Conservation (phyloP, 164 flowering plant species). For the Sedum album region DNA sequence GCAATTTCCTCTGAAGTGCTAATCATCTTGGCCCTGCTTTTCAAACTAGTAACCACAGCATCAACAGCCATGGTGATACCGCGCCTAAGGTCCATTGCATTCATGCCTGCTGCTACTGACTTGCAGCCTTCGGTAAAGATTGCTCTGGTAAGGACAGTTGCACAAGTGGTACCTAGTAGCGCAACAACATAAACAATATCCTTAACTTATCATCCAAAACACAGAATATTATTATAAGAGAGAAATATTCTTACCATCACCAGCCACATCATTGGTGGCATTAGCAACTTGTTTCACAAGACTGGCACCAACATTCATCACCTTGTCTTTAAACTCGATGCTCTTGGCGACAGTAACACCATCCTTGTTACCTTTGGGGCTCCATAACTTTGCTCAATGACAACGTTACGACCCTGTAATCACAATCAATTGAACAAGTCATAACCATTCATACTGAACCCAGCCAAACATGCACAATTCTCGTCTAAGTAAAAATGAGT, state of each 20-base stretch:
- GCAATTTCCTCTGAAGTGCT: conserved; percentile 98
- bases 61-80: conserved; percentile 95
- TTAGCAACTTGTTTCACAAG: conserved; percentile 27
- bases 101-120: conserved; percentile 97
- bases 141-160: conserved; percentile 86
- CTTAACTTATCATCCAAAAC: neutral
- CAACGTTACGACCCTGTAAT: conserved; percentile 8
- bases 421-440: neutral
- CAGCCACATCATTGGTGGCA: conserved; percentile 20
- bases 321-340: conserved; percentile 23
- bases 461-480: neutral
- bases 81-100: conserved; percentile 95
- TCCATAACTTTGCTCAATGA: conserved; percentile 20
- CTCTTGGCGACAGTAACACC: conserved; percentile 28
- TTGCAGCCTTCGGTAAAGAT: conserved; percentile 93
- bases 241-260: conserved; percentile 13
- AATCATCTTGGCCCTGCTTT: conserved; percentile 81
- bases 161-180: conserved; percentile 87
- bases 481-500: too few species aligned
- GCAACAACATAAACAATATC: neutral
- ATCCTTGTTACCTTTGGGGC: conserved; percentile 27
- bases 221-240: neutral
- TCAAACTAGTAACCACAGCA: conserved; percentile 80
- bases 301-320: conserved; percentile 27
- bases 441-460: neutral